phyloP scores from a whole-genome alignment of 768 basidiomycete genomes.

The Grammothele lineata region DNA sequence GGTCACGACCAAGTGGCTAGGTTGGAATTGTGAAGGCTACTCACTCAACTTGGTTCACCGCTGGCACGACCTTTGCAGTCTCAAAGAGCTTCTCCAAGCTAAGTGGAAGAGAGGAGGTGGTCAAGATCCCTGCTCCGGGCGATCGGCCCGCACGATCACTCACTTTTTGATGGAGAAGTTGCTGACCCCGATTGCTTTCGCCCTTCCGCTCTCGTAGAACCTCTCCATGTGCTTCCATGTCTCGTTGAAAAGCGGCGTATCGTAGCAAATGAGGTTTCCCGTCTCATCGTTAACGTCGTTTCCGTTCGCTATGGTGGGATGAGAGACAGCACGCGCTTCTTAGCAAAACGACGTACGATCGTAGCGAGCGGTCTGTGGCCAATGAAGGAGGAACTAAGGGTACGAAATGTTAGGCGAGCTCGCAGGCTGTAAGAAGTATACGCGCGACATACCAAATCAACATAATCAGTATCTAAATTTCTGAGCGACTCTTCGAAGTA shows the following conservation, averaged over 20 bases:
- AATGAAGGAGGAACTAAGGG: conserved; percentile 47
- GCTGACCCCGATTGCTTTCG: conserved; percentile 51
- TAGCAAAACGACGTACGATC: conserved; percentile 22
- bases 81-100: conserved; percentile 27
- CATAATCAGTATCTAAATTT: conserved; percentile 27
- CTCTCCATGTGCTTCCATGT: conserved; percentile 51
- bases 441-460: conserved; percentile 23
- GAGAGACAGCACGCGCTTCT: not conserved
- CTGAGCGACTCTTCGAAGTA: conserved; percentile 26
- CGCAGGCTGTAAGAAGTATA: too few species aligned
- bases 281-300: conserved; percentile 26
- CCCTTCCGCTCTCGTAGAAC: conserved; percentile 41
- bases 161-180: conserved; percentile 59
- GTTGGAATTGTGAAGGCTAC: too few species aligned
- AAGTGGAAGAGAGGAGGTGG: not conserved
- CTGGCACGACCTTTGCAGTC: conserved; percentile 29
- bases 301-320: conserved; percentile 14
- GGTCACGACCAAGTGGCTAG: too few species aligned
- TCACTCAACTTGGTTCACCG: conserved; percentile 34
- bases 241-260: conserved; percentile 31
- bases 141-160: too few species aligned
- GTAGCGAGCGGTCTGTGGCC: conserved; percentile 37
- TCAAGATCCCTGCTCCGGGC: too few species aligned
- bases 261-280: conserved; percentile 31
- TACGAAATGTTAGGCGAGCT: too few species aligned